Base-by-base conservation (phyloP, 208 protist species). In the Chromosphaera perkinsii region DNA sequence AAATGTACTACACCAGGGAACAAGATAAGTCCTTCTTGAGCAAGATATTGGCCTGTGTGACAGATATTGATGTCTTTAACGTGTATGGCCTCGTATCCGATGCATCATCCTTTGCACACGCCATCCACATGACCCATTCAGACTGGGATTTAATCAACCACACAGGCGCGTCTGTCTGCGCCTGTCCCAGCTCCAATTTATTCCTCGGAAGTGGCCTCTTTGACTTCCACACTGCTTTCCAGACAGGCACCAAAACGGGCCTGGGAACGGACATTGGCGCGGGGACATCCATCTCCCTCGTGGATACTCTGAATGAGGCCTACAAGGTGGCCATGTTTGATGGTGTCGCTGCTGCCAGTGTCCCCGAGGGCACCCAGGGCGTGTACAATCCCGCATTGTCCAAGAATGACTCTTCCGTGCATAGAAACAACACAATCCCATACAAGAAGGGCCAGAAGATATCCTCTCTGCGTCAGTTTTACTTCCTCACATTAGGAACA, bases 211-310 rank as follows among this genome's bases (percentile, higher is more conserved):
- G 42, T n/a, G 76, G 72, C 22, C 29, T 62, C 9, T 89, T 89
- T 40, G 78, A 81, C 4, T 52, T 93, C 5, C 56, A 68, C 33
- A 75, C 76, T 63, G 75, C 84, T 36, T 67, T 90, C 31, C 63
- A 88, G 22, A 76, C 66, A 31, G 82, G 80, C 24, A 27, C 94
- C 20, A 86, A 87, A 35, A 89, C 95, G 1, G 84, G 86, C 10
- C 77, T 96, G 40, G 93, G 90, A 2, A 97, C 93, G 1, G 93
- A 97, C 72, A 80, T 94, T 17, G 80, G 88, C 27, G 93, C 89
- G 42, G 93, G 93, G 10, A 83, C 80, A 33, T 80, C 67, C 40
- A 68, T 85, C 20, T 92, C 86, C 10, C 80, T 95, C 37, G 78
- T 95, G 24, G 77, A 89, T 24, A 70, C 81, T 27, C 87, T 90